Percentiles rank a stretch among this genome's conserved stretches.
phyloP scores from a whole-genome alignment of 2,329 filamentous ascomycete genomes.

The Nectriaceae sp. region DNA sequence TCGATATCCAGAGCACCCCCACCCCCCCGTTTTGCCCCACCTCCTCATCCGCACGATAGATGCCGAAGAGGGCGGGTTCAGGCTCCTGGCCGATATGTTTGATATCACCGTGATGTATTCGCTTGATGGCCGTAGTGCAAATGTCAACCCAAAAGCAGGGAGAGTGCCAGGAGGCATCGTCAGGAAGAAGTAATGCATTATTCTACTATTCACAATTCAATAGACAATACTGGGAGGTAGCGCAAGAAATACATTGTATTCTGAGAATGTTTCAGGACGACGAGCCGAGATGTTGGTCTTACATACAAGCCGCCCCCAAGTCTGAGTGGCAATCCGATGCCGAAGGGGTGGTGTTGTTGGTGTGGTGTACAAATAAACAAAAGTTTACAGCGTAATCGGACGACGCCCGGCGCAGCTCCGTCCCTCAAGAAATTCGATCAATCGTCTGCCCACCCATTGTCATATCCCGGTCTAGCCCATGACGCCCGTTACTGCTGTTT shows the following conservation, averaged over 20 bases:
- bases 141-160: too few species aligned
- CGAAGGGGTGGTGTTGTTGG: conserved; percentile 11
- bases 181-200: too few species aligned
- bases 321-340: conserved; percentile 27
- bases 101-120: too few species aligned
- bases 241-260: conserved; percentile 29
- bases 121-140: too few species aligned
- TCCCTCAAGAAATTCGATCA: background rate
- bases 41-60: too few species aligned
- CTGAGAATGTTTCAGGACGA: conserved; percentile 22
- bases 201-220: too few species aligned
- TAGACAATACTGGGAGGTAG: background rate
- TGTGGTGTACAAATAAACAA: conserved; percentile 30
- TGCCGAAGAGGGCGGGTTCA: too few species aligned
- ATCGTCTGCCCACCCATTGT: background rate
- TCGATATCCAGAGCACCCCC: too few species aligned
- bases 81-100: too few species aligned
- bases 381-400: conserved; percentile 19
- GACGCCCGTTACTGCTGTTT: conserved; percentile 12
- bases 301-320: conserved; percentile 23
- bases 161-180: too few species aligned
- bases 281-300: conserved; percentile 30
- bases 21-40: too few species aligned
- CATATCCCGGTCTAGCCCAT: conserved; percentile 4
- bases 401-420: background rate